A percentile compares a stretch with the other conserved stretches of the same genome.
phyloP scores from a whole-genome alignment of 2,329 filamentous ascomycete genomes.

The Colletotrichum sp. region DNA sequence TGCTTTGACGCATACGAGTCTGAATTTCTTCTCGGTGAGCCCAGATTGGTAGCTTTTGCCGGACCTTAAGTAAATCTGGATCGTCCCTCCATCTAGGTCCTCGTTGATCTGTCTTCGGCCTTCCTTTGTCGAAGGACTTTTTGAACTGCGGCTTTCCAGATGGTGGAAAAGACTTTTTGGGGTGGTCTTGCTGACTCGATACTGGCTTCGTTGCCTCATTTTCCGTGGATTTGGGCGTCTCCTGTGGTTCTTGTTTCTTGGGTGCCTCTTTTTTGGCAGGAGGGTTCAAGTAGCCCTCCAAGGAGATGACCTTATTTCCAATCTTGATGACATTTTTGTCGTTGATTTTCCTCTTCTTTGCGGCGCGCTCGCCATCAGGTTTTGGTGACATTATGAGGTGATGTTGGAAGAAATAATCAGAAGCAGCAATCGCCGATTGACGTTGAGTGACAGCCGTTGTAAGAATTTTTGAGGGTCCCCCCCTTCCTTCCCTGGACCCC shows the following conservation, averaged over 20 bases:
- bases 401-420: neutral
- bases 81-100: constrained; percentile 30
- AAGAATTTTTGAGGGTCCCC: constrained; percentile 20
- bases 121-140: neutral
- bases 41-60: constrained; percentile 83
- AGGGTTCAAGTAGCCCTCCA: constrained; percentile 53
- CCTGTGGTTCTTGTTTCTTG: neutral
- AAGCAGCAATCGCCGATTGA: neutral
- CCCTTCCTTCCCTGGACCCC: no score
- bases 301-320: constrained; percentile 52
- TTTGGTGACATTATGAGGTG: neutral
- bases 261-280: constrained; percentile 27
- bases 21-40: no score
- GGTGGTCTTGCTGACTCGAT: no score
- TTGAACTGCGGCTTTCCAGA: no score
- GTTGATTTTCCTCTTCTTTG: constrained; percentile 43
- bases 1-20: no score
- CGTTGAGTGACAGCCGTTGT: neutral
- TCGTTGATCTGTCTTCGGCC: neutral
- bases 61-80: constrained; percentile 44
- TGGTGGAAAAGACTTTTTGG: no score
- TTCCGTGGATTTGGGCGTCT: no score
- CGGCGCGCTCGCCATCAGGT: constrained; percentile 31
- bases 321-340: constrained; percentile 46
- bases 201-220: no score